Percentiles rank a stretch among this genome's conserved stretches.
These are phyloP conservation scores for Magnolia changhungtana DNA, from an alignment of 164 flowering plant species.

Conservation along the genomic window DNA sequence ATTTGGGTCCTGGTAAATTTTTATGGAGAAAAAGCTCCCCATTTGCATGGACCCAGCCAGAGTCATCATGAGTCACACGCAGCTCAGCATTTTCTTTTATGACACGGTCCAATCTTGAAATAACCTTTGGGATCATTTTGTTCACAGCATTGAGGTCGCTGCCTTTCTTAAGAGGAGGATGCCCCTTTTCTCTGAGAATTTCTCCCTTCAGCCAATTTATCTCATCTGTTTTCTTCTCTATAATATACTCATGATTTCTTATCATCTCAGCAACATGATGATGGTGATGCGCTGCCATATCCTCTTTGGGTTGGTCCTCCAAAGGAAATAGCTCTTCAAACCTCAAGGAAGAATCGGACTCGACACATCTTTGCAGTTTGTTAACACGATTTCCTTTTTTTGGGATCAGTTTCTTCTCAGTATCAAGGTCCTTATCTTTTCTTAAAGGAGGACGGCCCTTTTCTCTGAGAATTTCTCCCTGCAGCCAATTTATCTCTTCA, in stretches of 20 bases:
- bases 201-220: conserved; percentile 32
- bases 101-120: conserved; percentile 35
- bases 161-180: conserved; percentile 16
- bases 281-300: conserved; percentile 19
- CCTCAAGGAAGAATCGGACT: conserved; percentile 3
- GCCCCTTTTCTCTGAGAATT: conserved; percentile 23
- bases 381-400: conserved; percentile 12
- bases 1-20: not conserved
- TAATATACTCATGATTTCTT: conserved; percentile 51
- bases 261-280: conserved; percentile 45
- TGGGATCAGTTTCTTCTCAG: conserved; percentile 27
- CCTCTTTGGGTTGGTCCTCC: conserved; percentile 14
- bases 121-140: conserved; percentile 32
- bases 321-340: not conserved
- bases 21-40: not conserved
- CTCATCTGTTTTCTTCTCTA: conserved; percentile 44
- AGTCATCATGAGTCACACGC: conserved; percentile 6
- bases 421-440: conserved; percentile 24
- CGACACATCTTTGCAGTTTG: conserved; percentile 10
- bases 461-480: conserved; percentile 30
- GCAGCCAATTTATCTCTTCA: conserved; percentile 35
- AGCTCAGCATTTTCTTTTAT: conserved; percentile 24
- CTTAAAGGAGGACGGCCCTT: conserved; percentile 17
- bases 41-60: not conserved
- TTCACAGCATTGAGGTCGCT: conserved; percentile 18